Evolutionary conservation across 768 basidiomycete species (phyloP), one percentile per base, ranked within the genome.

Genomic region (Mycena galopus): DNA sequence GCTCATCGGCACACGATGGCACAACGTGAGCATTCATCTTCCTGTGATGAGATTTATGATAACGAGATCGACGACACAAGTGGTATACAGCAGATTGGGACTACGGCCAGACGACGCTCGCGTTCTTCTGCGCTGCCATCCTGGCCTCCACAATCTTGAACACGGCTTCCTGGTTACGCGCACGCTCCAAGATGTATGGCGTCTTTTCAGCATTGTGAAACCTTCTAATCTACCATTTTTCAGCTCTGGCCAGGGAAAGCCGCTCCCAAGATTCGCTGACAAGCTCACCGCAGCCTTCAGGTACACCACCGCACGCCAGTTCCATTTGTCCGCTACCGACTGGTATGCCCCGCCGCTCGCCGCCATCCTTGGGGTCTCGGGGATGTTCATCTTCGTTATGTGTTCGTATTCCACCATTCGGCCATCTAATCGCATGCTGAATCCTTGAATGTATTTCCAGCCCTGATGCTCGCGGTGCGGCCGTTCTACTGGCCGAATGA

Each of bases 311-410:
- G 71, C 79, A 2, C 77, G 76, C 51, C 81, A 81, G 44, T 78
- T 76, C 60, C 67, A 74, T 35, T n/a, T 79, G n/a, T 66, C 61
- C 37, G 3, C 35, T 8, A 73, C 81, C 17, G n/a, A 60, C 0
- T 81, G 79, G 74, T 80, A 82, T 65, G 76, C 79, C 17, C 81
- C 80, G 17, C 79, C 80, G 16, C 74, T 80, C 29, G 79, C 77
- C n/a, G 73, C 78, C 27, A 60, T 81, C 21, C 9, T 78, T 55
- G 74, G 65, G 25, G 76, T 81, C n/a, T 58, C 47, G 1, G 77
- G 73, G 1, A 76, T 81, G 66, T 72, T n/a, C n/a, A n/a, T n/a
- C n/a, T n/a, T n/a, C n/a, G n/a, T n/a, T n/a, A n/a, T n/a, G n/a
- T n/a, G n/a, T n/a, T n/a, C n/a, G n/a, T n/a, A n/a, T n/a, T n/a